phyloP scores from a whole-genome alignment of 352 stramenopile genomes.

The Globisporangium lucens region DNA sequence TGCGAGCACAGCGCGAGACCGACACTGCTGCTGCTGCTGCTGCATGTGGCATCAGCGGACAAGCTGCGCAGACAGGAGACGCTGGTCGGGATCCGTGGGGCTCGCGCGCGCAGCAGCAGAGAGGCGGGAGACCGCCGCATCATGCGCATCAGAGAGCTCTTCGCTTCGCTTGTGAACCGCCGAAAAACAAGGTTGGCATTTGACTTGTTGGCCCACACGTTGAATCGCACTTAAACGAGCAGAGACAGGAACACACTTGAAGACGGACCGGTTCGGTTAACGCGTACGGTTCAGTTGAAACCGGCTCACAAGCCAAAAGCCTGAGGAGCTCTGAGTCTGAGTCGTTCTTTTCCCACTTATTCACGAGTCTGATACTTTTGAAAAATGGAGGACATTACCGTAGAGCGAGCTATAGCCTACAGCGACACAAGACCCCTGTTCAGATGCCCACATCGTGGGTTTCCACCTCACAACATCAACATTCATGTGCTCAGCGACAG shows the following conservation, averaged over 20 bases:
- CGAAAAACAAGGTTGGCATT: neutral
- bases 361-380: no score
- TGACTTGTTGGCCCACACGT: no score
- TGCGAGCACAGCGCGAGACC: neutral
- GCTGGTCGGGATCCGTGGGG: neutral
- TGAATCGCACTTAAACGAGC: neutral
- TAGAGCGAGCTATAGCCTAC: no score
- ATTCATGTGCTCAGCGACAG: no score
- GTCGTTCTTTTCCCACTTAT: no score
- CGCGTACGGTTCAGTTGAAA: neutral
- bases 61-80: neutral
- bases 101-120: slow-evolving; percentile 1
- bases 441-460: no score
- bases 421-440: no score
- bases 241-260: neutral
- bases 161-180: neutral
- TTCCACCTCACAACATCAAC: no score
- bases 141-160: neutral
- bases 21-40: neutral
- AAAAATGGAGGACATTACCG: no score
- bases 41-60: neutral
- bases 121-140: slow-evolving; percentile 1
- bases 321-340: neutral
- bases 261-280: neutral
- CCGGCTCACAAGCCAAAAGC: neutral